Percentiles rank a stretch among this genome's conserved stretches.
Evolutionary conservation across 345 rosid species (phyloP).

Genomic region (Microthlaspi erraticum): DNA sequence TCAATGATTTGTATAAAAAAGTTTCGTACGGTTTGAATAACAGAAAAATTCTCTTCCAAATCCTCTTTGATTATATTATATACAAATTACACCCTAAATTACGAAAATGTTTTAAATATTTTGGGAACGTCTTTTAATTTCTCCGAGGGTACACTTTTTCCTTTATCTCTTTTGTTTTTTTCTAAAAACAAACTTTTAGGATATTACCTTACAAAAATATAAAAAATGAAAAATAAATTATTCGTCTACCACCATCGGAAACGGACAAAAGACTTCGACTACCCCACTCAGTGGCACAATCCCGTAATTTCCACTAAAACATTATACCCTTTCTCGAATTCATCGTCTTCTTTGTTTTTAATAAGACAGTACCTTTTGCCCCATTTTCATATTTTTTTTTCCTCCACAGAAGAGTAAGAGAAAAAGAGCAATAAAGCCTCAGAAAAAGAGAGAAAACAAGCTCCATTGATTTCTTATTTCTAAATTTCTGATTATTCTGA

Average conservation of each 20-base stretch:
- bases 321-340: slow-evolving; percentile 43
- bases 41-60: background rate
- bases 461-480: slow-evolving; percentile 10
- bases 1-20: no score
- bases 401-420: slow-evolving; percentile 28
- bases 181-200: slow-evolving; percentile 42
- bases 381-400: slow-evolving; percentile 13
- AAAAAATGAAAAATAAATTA: background rate
- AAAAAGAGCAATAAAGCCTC: slow-evolving; percentile 30
- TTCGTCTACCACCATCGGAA: slow-evolving; percentile 43
- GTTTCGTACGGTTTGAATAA: background rate
- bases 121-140: slow-evolving; percentile 37
- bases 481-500: background rate
- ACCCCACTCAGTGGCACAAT: slow-evolving; percentile 51
- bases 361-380: slow-evolving; percentile 34
- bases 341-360: slow-evolving; percentile 43
- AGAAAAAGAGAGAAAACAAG: background rate
- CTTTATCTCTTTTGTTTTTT: slow-evolving; percentile 41
- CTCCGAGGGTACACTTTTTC: slow-evolving; percentile 33
- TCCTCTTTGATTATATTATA: background rate
- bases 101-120: slow-evolving; percentile 16
- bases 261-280: slow-evolving; percentile 50
- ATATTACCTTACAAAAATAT: slow-evolving; percentile 29
- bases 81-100: slow-evolving; percentile 13
- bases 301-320: slow-evolving; percentile 39